These are phyloP conservation scores for Hibiscus mutabilis DNA, from an alignment of 345 rosid species.

Conservation along the genomic window DNA sequence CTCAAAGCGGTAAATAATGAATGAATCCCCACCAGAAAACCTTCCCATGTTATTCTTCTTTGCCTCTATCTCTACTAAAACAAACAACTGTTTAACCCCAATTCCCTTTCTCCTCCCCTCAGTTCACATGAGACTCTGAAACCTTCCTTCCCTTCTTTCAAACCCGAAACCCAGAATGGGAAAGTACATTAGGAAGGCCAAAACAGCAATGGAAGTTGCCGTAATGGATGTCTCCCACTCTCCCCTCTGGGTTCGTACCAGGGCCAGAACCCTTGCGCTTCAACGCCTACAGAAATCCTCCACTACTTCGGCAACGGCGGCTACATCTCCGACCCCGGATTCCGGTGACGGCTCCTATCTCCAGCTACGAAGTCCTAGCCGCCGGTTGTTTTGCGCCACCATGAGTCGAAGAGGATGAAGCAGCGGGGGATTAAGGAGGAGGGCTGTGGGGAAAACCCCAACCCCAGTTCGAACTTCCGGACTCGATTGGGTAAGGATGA, in stretches of 20 bases:
- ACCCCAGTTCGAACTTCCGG: conserved; percentile 18
- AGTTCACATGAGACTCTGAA: conserved; percentile 13
- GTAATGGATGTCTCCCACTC: conserved; percentile 58
- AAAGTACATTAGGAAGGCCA: conserved; percentile 72
- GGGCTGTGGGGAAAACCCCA: conserved; percentile 28
- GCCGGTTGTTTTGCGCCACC: conserved; percentile 34
- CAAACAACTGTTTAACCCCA: too few species aligned
- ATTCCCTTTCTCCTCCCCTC: background rate
- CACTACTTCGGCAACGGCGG: conserved; percentile 15
- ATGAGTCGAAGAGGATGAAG: conserved; percentile 35
- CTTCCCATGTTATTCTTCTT: too few species aligned
- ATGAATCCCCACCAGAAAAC: too few species aligned
- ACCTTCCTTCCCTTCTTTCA: background rate
- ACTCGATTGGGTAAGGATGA: conserved; percentile 17
- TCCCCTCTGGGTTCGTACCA: conserved; percentile 70
- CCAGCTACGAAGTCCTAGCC: conserved; percentile 89
- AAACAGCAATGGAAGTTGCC: conserved; percentile 50
- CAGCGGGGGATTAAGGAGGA: conserved; percentile 15
- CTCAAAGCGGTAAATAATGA: too few species aligned
- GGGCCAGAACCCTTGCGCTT: conserved; percentile 78
- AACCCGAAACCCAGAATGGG: conserved; percentile 41
- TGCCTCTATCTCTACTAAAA: too few species aligned
- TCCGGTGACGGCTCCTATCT: conserved; percentile 42
- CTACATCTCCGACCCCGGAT: conserved; percentile 9
- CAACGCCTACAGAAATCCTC: conserved; percentile 35